Percentiles rank a stretch among this genome's conserved stretches.
Evolutionary conservation across 2,329 filamentous ascomycete species (phyloP).

Genomic region (Pseudogymnoascus sp.): DNA sequence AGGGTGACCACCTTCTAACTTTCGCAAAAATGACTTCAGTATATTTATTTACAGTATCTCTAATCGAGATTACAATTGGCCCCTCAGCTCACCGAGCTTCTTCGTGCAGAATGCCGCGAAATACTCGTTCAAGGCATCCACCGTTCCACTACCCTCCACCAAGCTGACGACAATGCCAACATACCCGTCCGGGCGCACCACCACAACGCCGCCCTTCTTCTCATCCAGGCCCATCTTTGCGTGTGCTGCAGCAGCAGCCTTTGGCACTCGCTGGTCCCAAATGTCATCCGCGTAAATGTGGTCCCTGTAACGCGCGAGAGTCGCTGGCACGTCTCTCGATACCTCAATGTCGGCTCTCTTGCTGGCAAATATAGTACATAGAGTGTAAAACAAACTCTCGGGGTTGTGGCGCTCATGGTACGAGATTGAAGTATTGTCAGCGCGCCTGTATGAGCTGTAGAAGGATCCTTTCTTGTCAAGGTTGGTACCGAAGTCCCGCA

Average conservation of each 20-base stretch:
- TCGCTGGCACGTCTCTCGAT: slow-evolving; percentile 55
- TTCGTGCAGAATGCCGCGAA: slow-evolving; percentile 67
- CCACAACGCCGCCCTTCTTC: slow-evolving; percentile 67
- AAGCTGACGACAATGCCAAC: slow-evolving; percentile 68
- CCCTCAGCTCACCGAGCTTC: slow-evolving; percentile 35
- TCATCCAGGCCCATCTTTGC: slow-evolving; percentile 76
- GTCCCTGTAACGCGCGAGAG: slow-evolving; percentile 67
- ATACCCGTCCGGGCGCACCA: slow-evolving; percentile 82
- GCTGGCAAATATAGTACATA: slow-evolving; percentile 67
- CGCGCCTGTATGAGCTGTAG: slow-evolving; percentile 55
- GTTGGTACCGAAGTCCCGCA: slow-evolving; percentile 60
- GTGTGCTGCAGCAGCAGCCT: slow-evolving; percentile 67
- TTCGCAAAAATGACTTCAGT: background rate
- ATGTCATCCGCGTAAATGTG: slow-evolving; percentile 83
- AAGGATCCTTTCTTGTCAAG: slow-evolving; percentile 62
- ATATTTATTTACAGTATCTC: background rate
- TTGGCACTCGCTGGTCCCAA: slow-evolving; percentile 60
- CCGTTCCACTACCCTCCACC: slow-evolving; percentile 67
- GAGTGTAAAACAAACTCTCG: slow-evolving; percentile 71
- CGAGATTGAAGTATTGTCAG: slow-evolving; percentile 53
- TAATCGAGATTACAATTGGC: slow-evolving; percentile 30
- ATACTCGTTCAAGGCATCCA: slow-evolving; percentile 75
- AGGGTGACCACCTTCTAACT: background rate
- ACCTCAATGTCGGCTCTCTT: slow-evolving; percentile 65
- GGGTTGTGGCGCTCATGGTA: slow-evolving; percentile 80